phyloP scores from a whole-genome alignment of 257 asterid genomes.

The Salvia miltiorrhiza region DNA sequence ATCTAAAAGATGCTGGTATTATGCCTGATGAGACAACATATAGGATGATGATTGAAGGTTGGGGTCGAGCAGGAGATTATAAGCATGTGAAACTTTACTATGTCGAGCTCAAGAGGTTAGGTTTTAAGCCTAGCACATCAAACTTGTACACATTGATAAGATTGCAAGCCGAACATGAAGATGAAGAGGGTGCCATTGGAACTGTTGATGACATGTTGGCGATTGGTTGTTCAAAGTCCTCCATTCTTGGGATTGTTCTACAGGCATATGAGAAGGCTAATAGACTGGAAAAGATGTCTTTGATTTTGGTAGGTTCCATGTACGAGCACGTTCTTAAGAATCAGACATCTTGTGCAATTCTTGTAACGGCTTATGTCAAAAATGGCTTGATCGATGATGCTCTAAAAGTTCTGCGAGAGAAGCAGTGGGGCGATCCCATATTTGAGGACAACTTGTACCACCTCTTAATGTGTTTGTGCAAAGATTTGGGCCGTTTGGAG shows the following conservation, averaged over 20 bases:
- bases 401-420: constrained; percentile 49
- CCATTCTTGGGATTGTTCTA: constrained; percentile 68
- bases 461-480: constrained; percentile 79
- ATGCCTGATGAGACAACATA: constrained; percentile 85
- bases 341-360: constrained; percentile 66
- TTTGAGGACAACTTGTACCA: constrained; percentile 85
- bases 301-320: constrained; percentile 47
- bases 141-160: constrained; percentile 77
- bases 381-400: constrained; percentile 60
- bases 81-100: constrained; percentile 43
- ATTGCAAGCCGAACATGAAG: constrained; percentile 70
- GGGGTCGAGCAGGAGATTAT: constrained; percentile 74
- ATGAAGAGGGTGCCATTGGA: constrained; percentile 48
- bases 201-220: constrained; percentile 65
- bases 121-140: constrained; percentile 65
- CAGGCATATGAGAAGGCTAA: constrained; percentile 74
- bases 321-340: constrained; percentile 51
- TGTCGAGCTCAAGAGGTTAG: constrained; percentile 55
- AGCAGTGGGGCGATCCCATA: constrained; percentile 67
- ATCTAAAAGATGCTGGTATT: constrained; percentile 48
- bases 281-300: constrained; percentile 47
- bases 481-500: constrained; percentile 60
- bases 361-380: constrained; percentile 67
- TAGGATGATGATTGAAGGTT: constrained; percentile 87
- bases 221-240: constrained; percentile 63